Evolutionary conservation across 805 yeast genomes (phyloP).

Genomic region (Schizosaccharomyces cryophilus): DNA sequence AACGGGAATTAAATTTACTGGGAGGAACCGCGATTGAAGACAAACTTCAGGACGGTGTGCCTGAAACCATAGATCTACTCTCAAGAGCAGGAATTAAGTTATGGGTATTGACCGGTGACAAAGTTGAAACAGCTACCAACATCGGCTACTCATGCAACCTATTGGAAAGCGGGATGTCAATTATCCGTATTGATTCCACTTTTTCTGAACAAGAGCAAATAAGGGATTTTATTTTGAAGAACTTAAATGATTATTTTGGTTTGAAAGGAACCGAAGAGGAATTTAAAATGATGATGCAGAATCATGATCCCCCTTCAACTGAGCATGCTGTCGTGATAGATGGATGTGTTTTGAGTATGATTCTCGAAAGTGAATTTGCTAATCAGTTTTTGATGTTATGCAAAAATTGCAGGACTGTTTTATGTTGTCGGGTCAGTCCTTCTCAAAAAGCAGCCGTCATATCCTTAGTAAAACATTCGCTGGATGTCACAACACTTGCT

Average conservation of each 20-base stretch:
- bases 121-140: constrained; percentile 62
- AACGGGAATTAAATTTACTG: constrained; percentile 27
- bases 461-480: constrained; percentile 32
- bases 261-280: constrained; percentile 21
- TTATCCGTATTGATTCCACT: background rate
- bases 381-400: constrained; percentile 42
- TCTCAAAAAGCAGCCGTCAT: constrained; percentile 67
- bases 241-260: constrained; percentile 25
- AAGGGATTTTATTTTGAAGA: constrained; percentile 19
- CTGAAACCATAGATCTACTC: constrained; percentile 40
- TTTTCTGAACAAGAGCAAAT: constrained; percentile 20
- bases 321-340: constrained; percentile 41
- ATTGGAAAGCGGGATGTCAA: constrained; percentile 33
- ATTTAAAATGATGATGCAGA: constrained; percentile 25
- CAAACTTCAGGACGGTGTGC: constrained; percentile 53
- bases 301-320: constrained; percentile 40
- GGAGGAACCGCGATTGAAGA: constrained; percentile 76
- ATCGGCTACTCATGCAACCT: constrained; percentile 62
- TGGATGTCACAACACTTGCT: constrained; percentile 54
- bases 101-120: constrained; percentile 69
- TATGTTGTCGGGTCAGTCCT: constrained; percentile 68
- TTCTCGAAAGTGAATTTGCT: constrained; percentile 13
- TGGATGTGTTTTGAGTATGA: constrained; percentile 34
- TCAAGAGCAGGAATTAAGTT: constrained; percentile 53
- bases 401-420: constrained; percentile 49